Evolutionary conservation across 371 early-diverging fungal genomes (phyloP).

Genomic region (Smittium culicis): DNA sequence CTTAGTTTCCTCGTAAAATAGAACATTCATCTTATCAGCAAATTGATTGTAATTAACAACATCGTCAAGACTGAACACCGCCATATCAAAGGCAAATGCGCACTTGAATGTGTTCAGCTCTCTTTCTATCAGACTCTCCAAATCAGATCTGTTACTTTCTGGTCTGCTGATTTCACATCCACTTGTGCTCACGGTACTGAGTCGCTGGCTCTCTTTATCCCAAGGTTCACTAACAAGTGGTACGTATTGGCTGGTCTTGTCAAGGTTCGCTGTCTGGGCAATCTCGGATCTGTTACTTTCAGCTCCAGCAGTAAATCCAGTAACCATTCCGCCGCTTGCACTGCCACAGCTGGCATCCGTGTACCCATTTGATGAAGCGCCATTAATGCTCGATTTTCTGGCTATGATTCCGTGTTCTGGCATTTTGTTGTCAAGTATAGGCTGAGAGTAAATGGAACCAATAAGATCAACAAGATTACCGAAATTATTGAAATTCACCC

Average conservation of each 20-base stretch:
- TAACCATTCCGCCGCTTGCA: no score
- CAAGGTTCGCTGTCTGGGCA: background rate
- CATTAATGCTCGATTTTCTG: background rate
- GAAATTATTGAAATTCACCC: constrained; percentile 13
- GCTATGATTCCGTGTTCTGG: background rate
- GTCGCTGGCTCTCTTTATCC: no score
- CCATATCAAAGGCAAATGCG: constrained; percentile 25
- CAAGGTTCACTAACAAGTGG: background rate
- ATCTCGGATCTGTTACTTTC: background rate
- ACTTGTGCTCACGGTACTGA: no score
- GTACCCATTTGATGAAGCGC: background rate
- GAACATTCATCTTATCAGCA: constrained; percentile 7
- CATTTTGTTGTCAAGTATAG: no score
- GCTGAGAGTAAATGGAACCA: no score
- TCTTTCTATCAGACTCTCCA: background rate
- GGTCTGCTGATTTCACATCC: background rate
- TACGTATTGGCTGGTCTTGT: background rate
- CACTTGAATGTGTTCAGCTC: constrained; percentile 10
- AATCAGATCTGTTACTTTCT: background rate
- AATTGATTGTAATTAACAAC: constrained; percentile 14
- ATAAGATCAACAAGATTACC: background rate
- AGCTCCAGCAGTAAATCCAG: background rate
- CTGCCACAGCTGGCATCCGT: no score
- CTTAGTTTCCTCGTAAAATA: constrained; percentile 18
- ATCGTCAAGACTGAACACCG: constrained; percentile 16